Conservation (phyloP, 768 basidiomycete genomes). For the Lentinula edodes region DNA sequence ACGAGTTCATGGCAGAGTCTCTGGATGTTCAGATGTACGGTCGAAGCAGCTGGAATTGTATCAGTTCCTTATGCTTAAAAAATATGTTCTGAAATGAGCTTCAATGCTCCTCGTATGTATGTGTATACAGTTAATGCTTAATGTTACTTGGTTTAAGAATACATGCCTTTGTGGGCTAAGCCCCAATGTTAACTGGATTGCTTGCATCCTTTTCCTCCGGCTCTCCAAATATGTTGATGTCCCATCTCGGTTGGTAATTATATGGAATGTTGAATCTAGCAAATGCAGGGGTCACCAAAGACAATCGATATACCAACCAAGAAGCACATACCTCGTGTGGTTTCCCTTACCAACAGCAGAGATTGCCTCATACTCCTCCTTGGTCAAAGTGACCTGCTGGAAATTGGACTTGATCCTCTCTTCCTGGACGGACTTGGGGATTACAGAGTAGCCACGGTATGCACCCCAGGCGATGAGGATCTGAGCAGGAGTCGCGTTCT, state of each 20-base stretch:
- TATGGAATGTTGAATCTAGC: constrained; percentile 65
- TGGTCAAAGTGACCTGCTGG: constrained; percentile 60
- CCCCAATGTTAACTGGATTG: constrained; percentile 27
- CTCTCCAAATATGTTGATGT: constrained; percentile 68
- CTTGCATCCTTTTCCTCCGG: constrained; percentile 43
- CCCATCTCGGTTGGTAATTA: constrained; percentile 58
- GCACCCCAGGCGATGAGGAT: constrained; percentile 80
- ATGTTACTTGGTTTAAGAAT: too few relatives aligned
- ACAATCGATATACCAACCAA: not conserved
- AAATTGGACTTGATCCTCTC: constrained; percentile 74
- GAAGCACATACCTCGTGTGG: constrained; percentile 28
- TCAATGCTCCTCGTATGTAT: too few relatives aligned
- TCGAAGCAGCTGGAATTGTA: not conserved
- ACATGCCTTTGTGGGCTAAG: not conserved
- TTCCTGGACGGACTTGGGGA: constrained; percentile 77
- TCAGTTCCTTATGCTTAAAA: too few relatives aligned
- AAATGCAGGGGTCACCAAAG: not conserved
- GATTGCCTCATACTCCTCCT: constrained; percentile 64
- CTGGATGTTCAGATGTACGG: too few relatives aligned
- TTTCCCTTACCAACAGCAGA: constrained; percentile 43
- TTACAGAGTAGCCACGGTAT: constrained; percentile 72
- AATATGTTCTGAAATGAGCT: too few relatives aligned
- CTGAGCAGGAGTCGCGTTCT: constrained; percentile 68
- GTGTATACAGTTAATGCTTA: too few relatives aligned
- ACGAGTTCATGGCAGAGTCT: too few relatives aligned